Percentiles rank a stretch among this genome's conserved stretches.
Conservation (phyloP, 345 rosid species). For the Salix brachista region DNA sequence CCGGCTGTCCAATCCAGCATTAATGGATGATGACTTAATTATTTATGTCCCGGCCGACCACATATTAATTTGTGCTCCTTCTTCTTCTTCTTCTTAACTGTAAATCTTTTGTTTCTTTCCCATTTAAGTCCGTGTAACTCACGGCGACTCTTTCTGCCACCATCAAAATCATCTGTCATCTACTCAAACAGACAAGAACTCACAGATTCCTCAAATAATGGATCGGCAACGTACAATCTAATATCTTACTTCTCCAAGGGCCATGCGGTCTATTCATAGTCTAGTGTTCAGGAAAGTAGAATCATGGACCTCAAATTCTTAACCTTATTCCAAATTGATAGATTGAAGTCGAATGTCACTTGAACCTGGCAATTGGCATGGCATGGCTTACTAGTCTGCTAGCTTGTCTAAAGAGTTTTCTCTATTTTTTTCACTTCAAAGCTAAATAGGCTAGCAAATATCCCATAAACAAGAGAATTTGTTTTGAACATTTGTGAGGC, state of each 20-base stretch:
- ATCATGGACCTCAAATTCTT: not conserved
- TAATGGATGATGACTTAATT: not conserved
- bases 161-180: not conserved
- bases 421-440: not conserved
- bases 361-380: not conserved
- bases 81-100: not conserved
- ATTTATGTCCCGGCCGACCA: not conserved
- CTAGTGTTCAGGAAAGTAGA: not conserved
- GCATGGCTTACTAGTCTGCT: not conserved
- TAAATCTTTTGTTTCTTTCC: not conserved
- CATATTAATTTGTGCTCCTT: not conserved
- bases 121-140: not conserved
- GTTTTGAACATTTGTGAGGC: not conserved
- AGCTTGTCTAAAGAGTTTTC: not conserved
- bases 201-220: not conserved
- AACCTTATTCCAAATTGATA: not conserved
- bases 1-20: not conserved
- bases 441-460: not conserved
- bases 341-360: not conserved
- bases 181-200: not conserved
- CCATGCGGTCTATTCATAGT: not conserved
- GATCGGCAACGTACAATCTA: not conserved
- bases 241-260: not conserved
- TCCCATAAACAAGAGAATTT: not conserved
- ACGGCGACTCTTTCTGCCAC: not conserved